phyloP scores from a whole-genome alignment of 2,329 filamentous ascomycete species.

The Didymellaceae sp. region DNA sequence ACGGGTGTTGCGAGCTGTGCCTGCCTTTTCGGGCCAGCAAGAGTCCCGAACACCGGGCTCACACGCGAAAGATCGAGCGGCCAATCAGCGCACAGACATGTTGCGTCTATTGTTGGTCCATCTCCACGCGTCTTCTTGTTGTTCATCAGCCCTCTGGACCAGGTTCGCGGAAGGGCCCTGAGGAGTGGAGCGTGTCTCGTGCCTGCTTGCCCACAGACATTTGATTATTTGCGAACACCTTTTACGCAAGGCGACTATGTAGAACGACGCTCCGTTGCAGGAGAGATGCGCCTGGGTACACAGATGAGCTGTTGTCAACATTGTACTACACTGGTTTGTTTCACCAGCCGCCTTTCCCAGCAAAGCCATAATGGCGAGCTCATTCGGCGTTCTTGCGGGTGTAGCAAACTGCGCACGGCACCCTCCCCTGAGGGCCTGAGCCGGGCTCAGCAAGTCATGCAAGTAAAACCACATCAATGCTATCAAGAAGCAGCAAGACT shows the following conservation, averaged over 20 bases:
- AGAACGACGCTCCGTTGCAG: background rate
- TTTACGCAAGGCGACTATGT: slow-evolving; percentile 3
- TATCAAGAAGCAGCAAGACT: background rate
- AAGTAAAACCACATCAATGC: slow-evolving; percentile 3
- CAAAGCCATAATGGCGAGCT: slow-evolving; percentile 20
- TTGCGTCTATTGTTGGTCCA: slow-evolving; percentile 7
- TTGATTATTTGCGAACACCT: background rate
- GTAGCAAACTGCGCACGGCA: slow-evolving; percentile 18
- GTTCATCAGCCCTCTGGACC: slow-evolving; percentile 12
- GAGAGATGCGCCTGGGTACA: slow-evolving; percentile 5
- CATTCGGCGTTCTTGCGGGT: slow-evolving; percentile 14
- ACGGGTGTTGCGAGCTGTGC: background rate
- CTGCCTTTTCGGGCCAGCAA: slow-evolving; percentile 1
- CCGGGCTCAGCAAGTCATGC: slow-evolving; percentile 5
- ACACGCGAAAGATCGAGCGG: background rate
- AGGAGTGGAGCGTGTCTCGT: slow-evolving; percentile 6
- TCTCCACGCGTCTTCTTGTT: slow-evolving; percentile 10
- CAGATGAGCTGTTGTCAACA: slow-evolving; percentile 8
- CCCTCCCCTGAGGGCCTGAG: slow-evolving; percentile 12
- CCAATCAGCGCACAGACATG: slow-evolving; percentile 6
- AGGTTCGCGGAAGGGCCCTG: slow-evolving; percentile 5
- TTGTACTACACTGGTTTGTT: slow-evolving; percentile 3
- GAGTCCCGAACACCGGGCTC: too few species aligned
- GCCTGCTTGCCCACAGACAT: background rate
- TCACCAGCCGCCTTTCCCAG: slow-evolving; percentile 9